Percentiles rank a stretch among this genome's conserved stretches.
Evolutionary conservation across 2,329 filamentous ascomycete species (phyloP).

Genomic region (Penicillium glabrum): DNA sequence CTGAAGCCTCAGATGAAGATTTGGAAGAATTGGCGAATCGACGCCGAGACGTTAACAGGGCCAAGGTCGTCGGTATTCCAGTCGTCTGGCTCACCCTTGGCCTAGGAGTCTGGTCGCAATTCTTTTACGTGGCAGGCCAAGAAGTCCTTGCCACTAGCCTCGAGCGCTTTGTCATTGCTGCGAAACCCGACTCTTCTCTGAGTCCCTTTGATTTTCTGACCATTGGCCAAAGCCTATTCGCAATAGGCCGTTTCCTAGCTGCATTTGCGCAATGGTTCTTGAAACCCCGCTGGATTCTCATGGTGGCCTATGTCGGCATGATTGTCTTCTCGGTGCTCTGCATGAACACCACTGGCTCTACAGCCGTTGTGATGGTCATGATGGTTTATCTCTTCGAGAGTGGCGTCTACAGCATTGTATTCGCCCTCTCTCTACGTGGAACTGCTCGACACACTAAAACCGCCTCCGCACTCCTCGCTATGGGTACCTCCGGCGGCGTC

Average conservation of each 20-base stretch:
- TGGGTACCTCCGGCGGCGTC: constrained; percentile 55
- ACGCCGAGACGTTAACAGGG: constrained; percentile 50
- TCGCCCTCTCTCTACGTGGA: constrained; percentile 58
- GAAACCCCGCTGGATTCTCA: constrained; percentile 59
- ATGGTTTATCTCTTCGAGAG: constrained; percentile 62
- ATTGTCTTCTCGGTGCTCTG: constrained; percentile 54
- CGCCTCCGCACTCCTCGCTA: constrained; percentile 54
- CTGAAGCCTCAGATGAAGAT: constrained; percentile 62
- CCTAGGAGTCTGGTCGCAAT: constrained; percentile 56
- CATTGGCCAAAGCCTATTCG: constrained; percentile 59
- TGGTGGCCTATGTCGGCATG: constrained; percentile 54
- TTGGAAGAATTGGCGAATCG: constrained; percentile 56
- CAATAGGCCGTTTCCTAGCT: constrained; percentile 57
- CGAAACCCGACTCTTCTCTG: constrained; percentile 36
- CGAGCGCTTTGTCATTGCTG: constrained; percentile 42
- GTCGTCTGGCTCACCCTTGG: constrained; percentile 59
- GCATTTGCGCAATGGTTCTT: constrained; percentile 55
- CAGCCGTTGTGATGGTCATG: constrained; percentile 50
- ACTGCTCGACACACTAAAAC: constrained; percentile 59
- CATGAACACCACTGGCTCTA: constrained; percentile 49
- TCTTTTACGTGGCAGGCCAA: constrained; percentile 62
- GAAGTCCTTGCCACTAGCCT: constrained; percentile 56
- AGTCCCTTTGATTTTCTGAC: constrained; percentile 49
- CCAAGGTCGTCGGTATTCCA: constrained; percentile 46
- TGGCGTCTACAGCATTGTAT: constrained; percentile 60